Evolutionary conservation across 495 filamentous ascomycete species (phyloP).

Genomic region (Cetradonia linearis): DNA sequence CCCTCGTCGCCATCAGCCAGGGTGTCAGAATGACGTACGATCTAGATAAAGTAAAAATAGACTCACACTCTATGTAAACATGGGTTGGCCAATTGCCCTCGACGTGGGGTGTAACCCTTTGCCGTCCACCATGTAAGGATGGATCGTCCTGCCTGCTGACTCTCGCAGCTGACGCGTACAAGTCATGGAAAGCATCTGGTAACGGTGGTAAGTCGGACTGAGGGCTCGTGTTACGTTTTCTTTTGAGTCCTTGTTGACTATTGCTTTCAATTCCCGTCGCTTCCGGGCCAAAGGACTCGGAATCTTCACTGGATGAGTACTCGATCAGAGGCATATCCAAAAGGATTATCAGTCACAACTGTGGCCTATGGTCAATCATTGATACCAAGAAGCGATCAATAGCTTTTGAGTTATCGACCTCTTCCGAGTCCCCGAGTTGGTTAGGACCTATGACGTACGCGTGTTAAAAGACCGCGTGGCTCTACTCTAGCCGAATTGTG

Average conservation of each 20-base stretch:
- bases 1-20: conserved; percentile 47
- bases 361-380: no score
- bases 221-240: conserved; percentile 25
- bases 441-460: neutral
- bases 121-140: conserved; percentile 70
- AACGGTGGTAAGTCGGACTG: conserved; percentile 57
- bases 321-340: conserved; percentile 47
- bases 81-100: conserved; percentile 89
- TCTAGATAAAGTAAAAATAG: neutral
- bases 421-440: neutral
- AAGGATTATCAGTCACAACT: neutral
- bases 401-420: no score
- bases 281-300: conserved; percentile 49
- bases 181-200: conserved; percentile 71
- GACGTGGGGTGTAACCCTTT: conserved; percentile 70
- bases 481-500: neutral
- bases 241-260: conserved; percentile 23
- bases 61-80: conserved; percentile 84
- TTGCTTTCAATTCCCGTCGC: conserved; percentile 12
- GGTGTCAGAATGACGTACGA: neutral
- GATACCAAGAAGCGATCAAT: no score
- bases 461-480: conserved; percentile 6
- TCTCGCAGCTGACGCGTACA: conserved; percentile 59
- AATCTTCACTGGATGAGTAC: conserved; percentile 37
- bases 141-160: conserved; percentile 73